phyloP scores from a whole-genome alignment of 2,329 filamentous ascomycete genomes.

The Cercospora sp. region DNA sequence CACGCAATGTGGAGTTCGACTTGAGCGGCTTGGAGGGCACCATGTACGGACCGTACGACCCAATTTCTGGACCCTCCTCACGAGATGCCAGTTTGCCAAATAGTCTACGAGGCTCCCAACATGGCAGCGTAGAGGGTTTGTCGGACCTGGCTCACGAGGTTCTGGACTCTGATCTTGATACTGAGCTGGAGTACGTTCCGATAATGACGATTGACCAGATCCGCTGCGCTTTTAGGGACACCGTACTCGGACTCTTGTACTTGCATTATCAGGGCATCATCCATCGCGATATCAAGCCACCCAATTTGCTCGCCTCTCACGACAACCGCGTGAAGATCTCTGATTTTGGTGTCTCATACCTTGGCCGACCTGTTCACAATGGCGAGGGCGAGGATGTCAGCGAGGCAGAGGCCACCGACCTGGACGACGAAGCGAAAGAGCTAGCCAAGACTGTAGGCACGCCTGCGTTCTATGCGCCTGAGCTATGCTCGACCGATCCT shows the following conservation, averaged over 20 bases:
- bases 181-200: slow-evolving; percentile 90
- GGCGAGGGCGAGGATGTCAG: slow-evolving; percentile 60
- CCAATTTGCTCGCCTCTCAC: slow-evolving; percentile 84
- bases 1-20: slow-evolving; percentile 16
- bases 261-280: slow-evolving; percentile 60
- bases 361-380: slow-evolving; percentile 82
- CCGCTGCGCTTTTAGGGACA: slow-evolving; percentile 84
- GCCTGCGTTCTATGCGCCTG: slow-evolving; percentile 94
- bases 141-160: slow-evolving; percentile 43
- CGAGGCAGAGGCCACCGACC: slow-evolving; percentile 76
- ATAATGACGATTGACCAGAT: slow-evolving; percentile 85
- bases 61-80: slow-evolving; percentile 37
- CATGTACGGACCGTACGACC: slow-evolving; percentile 73
- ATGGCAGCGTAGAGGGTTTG: slow-evolving; percentile 55
- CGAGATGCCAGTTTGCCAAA: slow-evolving; percentile 80
- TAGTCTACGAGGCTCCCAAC: slow-evolving; percentile 51
- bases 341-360: slow-evolving; percentile 97
- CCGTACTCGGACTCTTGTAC: slow-evolving; percentile 89
- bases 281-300: slow-evolving; percentile 58
- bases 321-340: slow-evolving; percentile 94
- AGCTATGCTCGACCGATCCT: slow-evolving; percentile 86
- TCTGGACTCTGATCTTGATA: slow-evolving; percentile 67
- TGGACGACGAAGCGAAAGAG: slow-evolving; percentile 84
- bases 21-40: slow-evolving; percentile 69
- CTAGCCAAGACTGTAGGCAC: slow-evolving; percentile 98